phyloP scores from a whole-genome alignment of 2,329 filamentous ascomycete species.

The Cladosporium sp. region DNA sequence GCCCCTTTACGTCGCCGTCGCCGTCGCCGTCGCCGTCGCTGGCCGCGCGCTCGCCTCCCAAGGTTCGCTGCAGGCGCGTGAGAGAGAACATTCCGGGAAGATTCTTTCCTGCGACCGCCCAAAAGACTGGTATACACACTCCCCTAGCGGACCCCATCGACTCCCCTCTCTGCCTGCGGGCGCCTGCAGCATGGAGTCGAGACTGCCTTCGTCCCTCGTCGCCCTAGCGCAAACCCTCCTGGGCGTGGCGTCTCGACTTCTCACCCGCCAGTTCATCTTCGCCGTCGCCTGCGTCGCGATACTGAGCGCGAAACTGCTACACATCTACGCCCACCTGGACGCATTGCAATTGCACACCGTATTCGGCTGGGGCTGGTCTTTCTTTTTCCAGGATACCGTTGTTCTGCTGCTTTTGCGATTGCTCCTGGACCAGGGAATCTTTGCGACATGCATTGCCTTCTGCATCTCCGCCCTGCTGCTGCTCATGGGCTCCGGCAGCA shows the following conservation, averaged over 20 bases:
- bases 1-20: conserved; percentile 1
- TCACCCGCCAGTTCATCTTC: conserved; percentile 9
- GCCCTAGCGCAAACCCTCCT: conserved; percentile 11
- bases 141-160: neutral
- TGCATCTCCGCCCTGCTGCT: conserved; percentile 3
- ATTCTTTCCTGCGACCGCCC: too few relatives aligned
- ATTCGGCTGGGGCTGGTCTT: conserved; percentile 9
- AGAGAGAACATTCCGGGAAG: too few relatives aligned
- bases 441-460: conserved; percentile 3
- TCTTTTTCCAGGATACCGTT: conserved; percentile 11
- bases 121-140: too few relatives aligned
- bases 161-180: conserved; percentile 6
- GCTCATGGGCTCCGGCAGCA: conserved; percentile 9
- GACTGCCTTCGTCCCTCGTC: conserved; percentile 5
- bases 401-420: neutral
- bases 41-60: too few relatives aligned
- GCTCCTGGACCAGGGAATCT: conserved; percentile 3
- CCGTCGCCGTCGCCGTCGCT: too few relatives aligned
- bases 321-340: conserved; percentile 9
- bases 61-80: too few relatives aligned
- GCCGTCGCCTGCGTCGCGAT: conserved; percentile 3
- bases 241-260: conserved; percentile 8
- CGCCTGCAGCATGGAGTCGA: conserved; percentile 8
- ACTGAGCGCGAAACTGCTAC: conserved; percentile 5
- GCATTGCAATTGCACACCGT: conserved; percentile 5